These are phyloP conservation scores for Adansonia grandidieri DNA, from an alignment of 441 rosid species.

Conservation along the genomic window DNA sequence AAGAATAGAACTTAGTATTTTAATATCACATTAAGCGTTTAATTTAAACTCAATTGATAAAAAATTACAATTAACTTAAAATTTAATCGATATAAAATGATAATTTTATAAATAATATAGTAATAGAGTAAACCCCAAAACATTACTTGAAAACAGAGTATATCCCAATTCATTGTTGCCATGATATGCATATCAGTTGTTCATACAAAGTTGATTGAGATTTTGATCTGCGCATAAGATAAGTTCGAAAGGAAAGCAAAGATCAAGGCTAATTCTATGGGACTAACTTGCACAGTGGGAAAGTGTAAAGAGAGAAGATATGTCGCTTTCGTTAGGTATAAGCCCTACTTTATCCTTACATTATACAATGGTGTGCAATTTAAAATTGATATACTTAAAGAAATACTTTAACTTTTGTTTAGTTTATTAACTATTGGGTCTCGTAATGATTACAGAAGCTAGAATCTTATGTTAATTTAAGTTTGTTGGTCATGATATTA, in stretches of 20 bases:
- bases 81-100: neutral
- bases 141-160: neutral
- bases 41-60: no score
- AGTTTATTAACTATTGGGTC: constrained; percentile 21
- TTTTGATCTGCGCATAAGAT: constrained; percentile 2
- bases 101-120: no score
- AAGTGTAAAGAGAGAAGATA: neutral
- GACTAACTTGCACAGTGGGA: neutral
- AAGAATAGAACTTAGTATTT: no score
- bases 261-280: neutral
- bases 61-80: neutral
- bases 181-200: neutral
- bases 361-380: constrained; percentile 4
- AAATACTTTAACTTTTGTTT: constrained; percentile 15
- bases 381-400: neutral
- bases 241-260: constrained; percentile 12
- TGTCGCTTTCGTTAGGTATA: constrained; percentile 10
- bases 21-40: no score
- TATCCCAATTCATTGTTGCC: neutral
- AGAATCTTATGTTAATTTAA: constrained; percentile 11
- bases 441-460: constrained; percentile 24
- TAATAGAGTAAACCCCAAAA: neutral
- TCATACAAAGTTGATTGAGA: neutral
- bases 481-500: neutral
- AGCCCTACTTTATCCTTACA: constrained; percentile 14